Conservation (phyloP, 495 filamentous ascomycete genomes). For the Staphylotrichum longicolle region DNA sequence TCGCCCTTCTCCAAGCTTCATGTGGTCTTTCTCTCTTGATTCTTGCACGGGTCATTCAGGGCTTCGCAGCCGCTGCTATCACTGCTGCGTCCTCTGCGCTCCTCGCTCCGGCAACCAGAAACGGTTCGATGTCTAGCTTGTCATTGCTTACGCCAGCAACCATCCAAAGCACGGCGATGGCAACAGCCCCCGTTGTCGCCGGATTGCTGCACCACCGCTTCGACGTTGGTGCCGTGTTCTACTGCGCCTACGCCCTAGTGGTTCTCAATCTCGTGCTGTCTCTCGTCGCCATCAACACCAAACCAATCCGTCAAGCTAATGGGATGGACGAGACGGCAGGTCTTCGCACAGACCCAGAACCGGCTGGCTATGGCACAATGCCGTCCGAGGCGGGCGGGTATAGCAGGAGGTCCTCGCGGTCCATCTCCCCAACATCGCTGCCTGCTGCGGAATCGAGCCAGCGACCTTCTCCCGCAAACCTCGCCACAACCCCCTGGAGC, state of each 20-base stretch:
- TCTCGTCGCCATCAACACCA: slow-evolving; percentile 14
- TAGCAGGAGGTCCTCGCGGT: slow-evolving; percentile 18
- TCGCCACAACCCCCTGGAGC: slow-evolving; percentile 4
- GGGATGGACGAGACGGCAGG: neutral
- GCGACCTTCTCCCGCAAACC: neutral
- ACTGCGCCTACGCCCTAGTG: slow-evolving; percentile 27
- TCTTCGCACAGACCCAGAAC: slow-evolving; percentile 2
- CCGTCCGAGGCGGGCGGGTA: neutral
- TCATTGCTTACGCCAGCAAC: slow-evolving; percentile 26
- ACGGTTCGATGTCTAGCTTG: neutral
- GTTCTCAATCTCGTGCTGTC: slow-evolving; percentile 18
- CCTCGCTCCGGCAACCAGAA: slow-evolving; percentile 10
- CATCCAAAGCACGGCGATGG: slow-evolving; percentile 29
- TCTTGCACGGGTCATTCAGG: slow-evolving; percentile 30
- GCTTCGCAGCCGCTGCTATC: slow-evolving; percentile 25
- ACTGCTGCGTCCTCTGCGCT: slow-evolving; percentile 26
- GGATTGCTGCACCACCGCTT: slow-evolving; percentile 25
- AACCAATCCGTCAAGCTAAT: neutral
- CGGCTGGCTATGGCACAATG: slow-evolving; percentile 28
- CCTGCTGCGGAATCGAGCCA: neutral
- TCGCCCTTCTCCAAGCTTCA: slow-evolving; percentile 28
- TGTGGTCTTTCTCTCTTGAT: slow-evolving; percentile 21
- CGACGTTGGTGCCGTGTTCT: slow-evolving; percentile 25
- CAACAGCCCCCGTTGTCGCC: slow-evolving; percentile 20
- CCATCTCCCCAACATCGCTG: slow-evolving; percentile 17